phyloP scores from a whole-genome alignment of 2,329 filamentous ascomycete genomes.

The Xylaria sp. region DNA sequence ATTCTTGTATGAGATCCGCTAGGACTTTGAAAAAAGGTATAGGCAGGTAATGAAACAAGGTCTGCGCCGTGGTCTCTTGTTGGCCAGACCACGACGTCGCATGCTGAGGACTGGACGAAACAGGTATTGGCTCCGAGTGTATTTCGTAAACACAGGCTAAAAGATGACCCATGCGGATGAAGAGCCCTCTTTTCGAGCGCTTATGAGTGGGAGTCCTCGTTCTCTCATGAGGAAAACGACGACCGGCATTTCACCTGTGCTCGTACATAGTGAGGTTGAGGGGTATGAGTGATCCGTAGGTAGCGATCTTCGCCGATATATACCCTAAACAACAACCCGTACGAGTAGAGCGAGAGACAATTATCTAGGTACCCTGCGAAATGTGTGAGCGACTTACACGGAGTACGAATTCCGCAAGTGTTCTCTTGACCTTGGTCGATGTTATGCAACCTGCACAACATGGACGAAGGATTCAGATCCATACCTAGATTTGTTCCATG shows the following conservation, averaged over 20 bases:
- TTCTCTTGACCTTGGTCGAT: background rate
- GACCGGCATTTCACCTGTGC: too few species aligned
- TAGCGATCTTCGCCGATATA: background rate
- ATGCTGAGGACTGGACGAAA: conserved; percentile 1
- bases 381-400: background rate
- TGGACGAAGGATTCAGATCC: background rate
- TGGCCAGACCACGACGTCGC: conserved; percentile 7
- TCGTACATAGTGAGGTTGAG: background rate
- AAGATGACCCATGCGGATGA: background rate
- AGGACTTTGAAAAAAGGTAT: background rate
- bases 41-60: background rate
- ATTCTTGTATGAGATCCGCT: background rate
- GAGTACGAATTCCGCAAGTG: background rate
- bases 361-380: background rate
- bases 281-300: background rate
- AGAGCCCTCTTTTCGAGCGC: background rate
- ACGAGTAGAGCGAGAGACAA: too few species aligned
- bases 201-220: background rate
- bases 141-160: background rate
- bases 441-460: conserved; percentile 1
- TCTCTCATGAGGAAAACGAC: too few species aligned
- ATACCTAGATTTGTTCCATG: background rate
- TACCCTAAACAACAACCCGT: too few species aligned
- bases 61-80: background rate
- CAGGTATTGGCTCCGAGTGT: conserved; percentile 4